Evolutionary conservation across 1,284 basidiomycete genomes (phyloP).

Genomic region (Cutaneotrichosporon dermatis): DNA sequence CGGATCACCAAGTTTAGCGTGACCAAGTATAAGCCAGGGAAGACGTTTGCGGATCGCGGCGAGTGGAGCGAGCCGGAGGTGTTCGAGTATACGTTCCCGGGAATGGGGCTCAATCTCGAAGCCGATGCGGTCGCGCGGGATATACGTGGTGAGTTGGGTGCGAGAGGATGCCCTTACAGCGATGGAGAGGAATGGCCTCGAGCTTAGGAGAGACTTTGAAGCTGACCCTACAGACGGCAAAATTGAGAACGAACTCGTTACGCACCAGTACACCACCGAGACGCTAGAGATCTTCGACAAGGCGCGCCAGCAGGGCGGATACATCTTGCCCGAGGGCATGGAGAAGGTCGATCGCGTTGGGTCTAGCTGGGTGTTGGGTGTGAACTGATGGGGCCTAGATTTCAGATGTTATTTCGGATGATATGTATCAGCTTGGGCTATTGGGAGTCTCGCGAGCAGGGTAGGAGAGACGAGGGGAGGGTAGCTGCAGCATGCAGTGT

Average conservation of each 20-base stretch:
- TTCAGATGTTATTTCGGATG: too few relatives aligned
- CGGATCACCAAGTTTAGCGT: slow-evolving; percentile 10
- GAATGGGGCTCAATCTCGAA: slow-evolving; percentile 45
- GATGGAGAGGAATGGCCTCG: too few relatives aligned
- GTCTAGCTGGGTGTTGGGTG: too few relatives aligned
- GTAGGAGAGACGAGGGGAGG: too few relatives aligned
- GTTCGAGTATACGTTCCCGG: slow-evolving; percentile 31
- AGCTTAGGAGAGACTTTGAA: not conserved
- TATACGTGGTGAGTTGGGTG: slow-evolving; percentile 13
- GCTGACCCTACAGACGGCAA: slow-evolving; percentile 26
- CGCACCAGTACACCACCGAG: slow-evolving; percentile 39
- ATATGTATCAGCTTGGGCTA: too few relatives aligned
- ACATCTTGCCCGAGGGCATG: slow-evolving; percentile 40
- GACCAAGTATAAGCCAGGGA: not conserved
- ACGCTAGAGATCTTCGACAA: slow-evolving; percentile 47
- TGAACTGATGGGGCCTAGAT: too few relatives aligned
- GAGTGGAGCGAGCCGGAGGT: slow-evolving; percentile 22
- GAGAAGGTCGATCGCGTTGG: slow-evolving; percentile 31
- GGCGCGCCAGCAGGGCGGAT: slow-evolving; percentile 43
- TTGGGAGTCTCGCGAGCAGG: too few relatives aligned
- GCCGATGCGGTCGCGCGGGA: slow-evolving; percentile 49
- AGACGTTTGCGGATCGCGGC: not conserved
- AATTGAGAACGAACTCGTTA: slow-evolving; percentile 35
- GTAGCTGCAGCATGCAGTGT: too few relatives aligned
- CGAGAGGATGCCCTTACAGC: not conserved